phyloP scores from a whole-genome alignment of 371 early-diverging fungal species.

The Funneliformis caledonium region DNA sequence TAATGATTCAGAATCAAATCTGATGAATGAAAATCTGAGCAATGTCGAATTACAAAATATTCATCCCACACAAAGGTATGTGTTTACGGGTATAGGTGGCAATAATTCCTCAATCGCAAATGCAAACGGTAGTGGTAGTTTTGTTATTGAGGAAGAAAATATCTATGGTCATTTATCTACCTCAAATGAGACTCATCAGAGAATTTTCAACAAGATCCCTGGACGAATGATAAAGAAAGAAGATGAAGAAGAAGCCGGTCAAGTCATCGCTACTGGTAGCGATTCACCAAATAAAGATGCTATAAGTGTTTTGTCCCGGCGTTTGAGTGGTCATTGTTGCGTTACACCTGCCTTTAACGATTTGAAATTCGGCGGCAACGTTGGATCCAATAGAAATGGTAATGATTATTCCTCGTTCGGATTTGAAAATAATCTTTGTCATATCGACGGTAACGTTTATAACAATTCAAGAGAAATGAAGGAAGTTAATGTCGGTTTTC shows the following conservation, averaged over 20 bases:
- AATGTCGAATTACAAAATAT: slow-evolving; percentile 23
- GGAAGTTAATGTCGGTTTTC: background rate
- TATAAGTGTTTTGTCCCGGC: background rate
- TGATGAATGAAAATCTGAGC: background rate
- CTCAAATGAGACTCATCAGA: slow-evolving; percentile 23
- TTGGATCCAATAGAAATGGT: background rate
- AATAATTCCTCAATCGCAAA: slow-evolving; percentile 4
- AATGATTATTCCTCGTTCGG: background rate
- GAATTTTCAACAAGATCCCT: slow-evolving; percentile 31
- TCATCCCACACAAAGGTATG: slow-evolving; percentile 26
- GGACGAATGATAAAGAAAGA: slow-evolving; percentile 17
- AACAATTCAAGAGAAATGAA: background rate
- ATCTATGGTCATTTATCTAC: slow-evolving; percentile 14
- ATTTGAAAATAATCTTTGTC: background rate
- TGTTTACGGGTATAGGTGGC: slow-evolving; percentile 15
- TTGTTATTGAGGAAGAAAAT: slow-evolving; percentile 7
- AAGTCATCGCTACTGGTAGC: background rate
- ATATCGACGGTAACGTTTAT: background rate
- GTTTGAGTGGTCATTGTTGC: slow-evolving; percentile 5
- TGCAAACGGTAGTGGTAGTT: background rate
- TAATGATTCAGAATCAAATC: background rate
- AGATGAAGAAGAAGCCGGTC: background rate
- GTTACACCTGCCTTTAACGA: background rate
- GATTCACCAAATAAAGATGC: background rate
- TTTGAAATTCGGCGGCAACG: background rate